Conservation (phyloP, 306 rosid species). For the Glycyrrhiza uralensis region DNA sequence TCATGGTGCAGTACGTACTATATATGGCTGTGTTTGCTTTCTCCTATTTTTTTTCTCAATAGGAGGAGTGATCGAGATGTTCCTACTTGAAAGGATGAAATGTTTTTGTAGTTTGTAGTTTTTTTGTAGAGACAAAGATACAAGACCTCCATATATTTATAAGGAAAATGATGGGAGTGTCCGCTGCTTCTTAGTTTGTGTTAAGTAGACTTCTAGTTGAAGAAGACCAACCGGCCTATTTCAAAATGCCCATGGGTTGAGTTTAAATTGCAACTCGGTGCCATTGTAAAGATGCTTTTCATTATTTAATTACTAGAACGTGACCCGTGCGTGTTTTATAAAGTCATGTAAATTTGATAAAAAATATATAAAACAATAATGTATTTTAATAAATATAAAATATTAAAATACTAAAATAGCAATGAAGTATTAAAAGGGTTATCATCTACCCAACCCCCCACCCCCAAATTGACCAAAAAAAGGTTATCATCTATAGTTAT, state of each 20-base stretch:
- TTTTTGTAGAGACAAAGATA: neutral
- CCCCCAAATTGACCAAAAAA: too few relatives aligned
- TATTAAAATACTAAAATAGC: too few relatives aligned
- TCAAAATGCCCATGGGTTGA: neutral
- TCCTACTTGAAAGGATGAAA: slow-evolving; percentile 15
- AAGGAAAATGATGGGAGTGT: slow-evolving; percentile 21
- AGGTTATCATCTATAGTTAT: too few relatives aligned
- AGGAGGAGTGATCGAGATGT: neutral
- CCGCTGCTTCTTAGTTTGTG: neutral
- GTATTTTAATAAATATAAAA: too few relatives aligned
- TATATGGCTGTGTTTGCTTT: neutral
- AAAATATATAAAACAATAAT: too few relatives aligned
- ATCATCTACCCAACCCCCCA: too few relatives aligned
- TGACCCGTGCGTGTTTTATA: too few relatives aligned
- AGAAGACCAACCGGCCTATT: neutral
- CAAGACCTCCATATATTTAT: slow-evolving; percentile 39
- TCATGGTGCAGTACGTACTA: too few relatives aligned
- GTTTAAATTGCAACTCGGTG: neutral
- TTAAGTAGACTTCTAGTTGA: neutral
- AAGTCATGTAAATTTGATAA: too few relatives aligned
- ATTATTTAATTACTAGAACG: neutral
- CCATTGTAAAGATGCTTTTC: neutral
- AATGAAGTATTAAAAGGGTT: too few relatives aligned
- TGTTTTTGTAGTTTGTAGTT: too few relatives aligned
- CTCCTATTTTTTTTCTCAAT: too few relatives aligned